Evolutionary conservation across 495 filamentous ascomycete species (phyloP), one percentile per base, ranked within the genome.

Genomic region (Aspergillus carlsbadensis): DNA sequence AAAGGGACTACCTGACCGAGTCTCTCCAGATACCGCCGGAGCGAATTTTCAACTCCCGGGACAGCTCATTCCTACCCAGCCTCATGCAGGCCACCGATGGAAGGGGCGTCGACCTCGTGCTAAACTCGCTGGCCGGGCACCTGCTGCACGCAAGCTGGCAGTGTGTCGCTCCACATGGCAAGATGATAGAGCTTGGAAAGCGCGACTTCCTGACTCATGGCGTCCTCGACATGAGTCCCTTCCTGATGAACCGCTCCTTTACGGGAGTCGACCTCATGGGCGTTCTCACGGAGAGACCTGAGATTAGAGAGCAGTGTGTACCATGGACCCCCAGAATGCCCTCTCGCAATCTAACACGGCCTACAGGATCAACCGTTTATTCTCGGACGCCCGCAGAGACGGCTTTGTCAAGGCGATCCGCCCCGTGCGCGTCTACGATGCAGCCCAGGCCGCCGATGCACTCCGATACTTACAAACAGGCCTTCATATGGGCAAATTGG

Each of bases 151-250:
- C 68, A 69, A 34, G 72, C 78, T 0, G 84, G 81, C 79, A 65
- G 75, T 82, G 77, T 56, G 72, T 84, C 21, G 82, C 73, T 0
- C 66, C 74, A 24, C 78, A 76, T 59, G 81, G 82, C 5, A 70
- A 59, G 2, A 76, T 84, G 56, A 61, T 85, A 33, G 84, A 87
- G 50, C 69, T 84, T 29, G 65, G 67, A 5, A 64, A 64, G 33
- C 52, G 49, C 15, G 58, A 67, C 52, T 45, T 76, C n/a, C 33
- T 65, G 6, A 52, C 49, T 2, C 36, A 61, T 36, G 57, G 52
- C 0, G 35, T 59, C 18, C 61, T 74, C 13, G 31, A 54, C 34
- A 74, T 62, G 75, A 58, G 69, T 21, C 56, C 68, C 0, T 82
- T 83, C 29, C 61, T 48, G 26, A 43, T 24, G 0, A 77, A 78